These are phyloP conservation scores for Picea abies DNA, from an alignment of 83 land plant species.

Conservation along the genomic window DNA sequence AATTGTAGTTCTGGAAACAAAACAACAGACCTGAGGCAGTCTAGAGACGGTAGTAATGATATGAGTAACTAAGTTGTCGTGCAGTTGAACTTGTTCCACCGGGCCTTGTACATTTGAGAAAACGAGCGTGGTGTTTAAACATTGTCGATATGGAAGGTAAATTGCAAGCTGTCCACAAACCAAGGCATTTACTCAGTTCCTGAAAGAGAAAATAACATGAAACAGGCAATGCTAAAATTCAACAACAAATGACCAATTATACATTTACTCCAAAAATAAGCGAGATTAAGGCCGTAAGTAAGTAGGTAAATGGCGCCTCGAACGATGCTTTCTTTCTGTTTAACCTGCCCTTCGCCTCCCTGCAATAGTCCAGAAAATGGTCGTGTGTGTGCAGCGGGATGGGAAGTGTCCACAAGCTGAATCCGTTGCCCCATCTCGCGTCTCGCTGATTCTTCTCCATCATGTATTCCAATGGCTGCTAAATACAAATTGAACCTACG, in stretches of 20 bases:
- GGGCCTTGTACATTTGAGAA: slow-evolving; percentile 20
- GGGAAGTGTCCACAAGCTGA: slow-evolving; percentile 16
- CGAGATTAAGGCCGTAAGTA: neutral
- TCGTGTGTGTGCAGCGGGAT: neutral
- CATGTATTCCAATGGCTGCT: slow-evolving; percentile 11
- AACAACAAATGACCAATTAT: too few species aligned
- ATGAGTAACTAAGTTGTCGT: slow-evolving; percentile 9
- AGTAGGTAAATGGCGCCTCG: neutral
- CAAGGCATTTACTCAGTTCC: too few species aligned
- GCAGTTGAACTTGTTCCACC: slow-evolving; percentile 7
- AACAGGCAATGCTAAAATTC: too few species aligned
- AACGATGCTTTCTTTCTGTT: slow-evolving; percentile 4
- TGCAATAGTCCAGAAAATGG: slow-evolving; percentile 7
- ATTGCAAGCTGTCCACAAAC: neutral
- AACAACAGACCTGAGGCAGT: slow-evolving; percentile 6
- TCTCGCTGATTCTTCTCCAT: neutral
- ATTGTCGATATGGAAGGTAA: slow-evolving; percentile 10
- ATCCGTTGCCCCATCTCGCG: slow-evolving; percentile 17
- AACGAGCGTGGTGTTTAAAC: slow-evolving; percentile 16
- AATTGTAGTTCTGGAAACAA: too few species aligned
- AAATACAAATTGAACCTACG: too few species aligned
- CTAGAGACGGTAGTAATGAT: slow-evolving; percentile 6
- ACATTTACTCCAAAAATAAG: neutral
- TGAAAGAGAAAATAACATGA: too few species aligned
- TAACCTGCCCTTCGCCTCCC: neutral